A percentile compares a stretch with the other conserved stretches of the same genome.
Evolutionary conservation across 2,329 filamentous ascomycete species (phyloP).

Genomic region (Albifimbria verrucaria): DNA sequence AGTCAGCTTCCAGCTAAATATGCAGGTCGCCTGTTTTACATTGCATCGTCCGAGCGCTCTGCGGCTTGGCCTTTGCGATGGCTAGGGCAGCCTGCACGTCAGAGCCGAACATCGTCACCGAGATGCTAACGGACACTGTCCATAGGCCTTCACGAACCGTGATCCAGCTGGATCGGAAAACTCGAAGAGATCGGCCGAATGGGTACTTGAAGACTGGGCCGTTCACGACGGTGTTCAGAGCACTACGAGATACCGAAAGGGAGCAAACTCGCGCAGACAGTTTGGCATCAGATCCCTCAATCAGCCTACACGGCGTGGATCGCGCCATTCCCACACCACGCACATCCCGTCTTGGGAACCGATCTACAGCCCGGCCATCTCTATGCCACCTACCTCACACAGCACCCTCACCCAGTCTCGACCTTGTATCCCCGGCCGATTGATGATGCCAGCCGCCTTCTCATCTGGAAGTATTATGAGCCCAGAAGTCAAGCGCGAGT

Average conservation of each 20-base stretch:
- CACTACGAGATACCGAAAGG: slow-evolving; percentile 74
- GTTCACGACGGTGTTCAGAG: slow-evolving; percentile 72
- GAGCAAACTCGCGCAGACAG: slow-evolving; percentile 10
- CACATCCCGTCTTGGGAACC: slow-evolving; percentile 20
- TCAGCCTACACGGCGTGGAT: not conserved
- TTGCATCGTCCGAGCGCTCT: not conserved
- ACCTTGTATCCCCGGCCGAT: slow-evolving; percentile 10
- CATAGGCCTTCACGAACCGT: slow-evolving; percentile 41
- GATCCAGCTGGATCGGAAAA: slow-evolving; percentile 21
- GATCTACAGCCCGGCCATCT: slow-evolving; percentile 14
- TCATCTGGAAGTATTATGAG: slow-evolving; percentile 2
- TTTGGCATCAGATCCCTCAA: slow-evolving; percentile 10
- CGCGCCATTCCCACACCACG: slow-evolving; percentile 10
- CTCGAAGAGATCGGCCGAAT: slow-evolving; percentile 67
- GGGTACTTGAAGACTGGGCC: slow-evolving; percentile 72
- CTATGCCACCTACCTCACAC: slow-evolving; percentile 16
- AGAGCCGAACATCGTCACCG: not conserved
- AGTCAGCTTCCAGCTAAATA: slow-evolving; percentile 17
- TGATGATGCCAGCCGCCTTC: slow-evolving; percentile 18
- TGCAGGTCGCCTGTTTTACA: not conserved
- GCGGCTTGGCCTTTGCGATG: not conserved
- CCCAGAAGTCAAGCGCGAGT: not conserved
- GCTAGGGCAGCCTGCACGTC: not conserved
- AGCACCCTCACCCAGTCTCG: slow-evolving; percentile 8
- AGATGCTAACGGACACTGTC: not conserved